These are phyloP conservation scores for Oidiodendron maius DNA, from an alignment of 495 filamentous ascomycete species.

Conservation along the genomic window DNA sequence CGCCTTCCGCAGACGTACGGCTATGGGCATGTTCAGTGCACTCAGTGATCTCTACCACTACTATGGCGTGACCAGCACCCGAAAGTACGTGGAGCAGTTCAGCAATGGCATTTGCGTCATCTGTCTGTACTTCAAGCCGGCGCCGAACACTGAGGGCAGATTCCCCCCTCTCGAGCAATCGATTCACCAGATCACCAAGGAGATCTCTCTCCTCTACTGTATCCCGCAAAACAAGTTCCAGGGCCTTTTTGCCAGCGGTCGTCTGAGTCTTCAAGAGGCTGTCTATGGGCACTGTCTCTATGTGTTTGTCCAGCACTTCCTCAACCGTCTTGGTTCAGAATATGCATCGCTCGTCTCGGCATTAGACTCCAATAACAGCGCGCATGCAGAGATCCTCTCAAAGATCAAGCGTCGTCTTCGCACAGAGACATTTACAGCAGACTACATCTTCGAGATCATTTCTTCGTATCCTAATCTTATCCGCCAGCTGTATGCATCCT, in stretches of 20 bases:
- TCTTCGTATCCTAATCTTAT: conserved; percentile 83
- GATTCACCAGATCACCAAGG: conserved; percentile 98
- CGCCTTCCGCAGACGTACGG: conserved; percentile 88
- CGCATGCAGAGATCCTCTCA: conserved; percentile 83
- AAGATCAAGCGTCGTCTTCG: conserved; percentile 95
- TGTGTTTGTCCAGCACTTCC: conserved; percentile 95
- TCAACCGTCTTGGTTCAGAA: conserved; percentile 88
- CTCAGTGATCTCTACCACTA: conserved; percentile 97
- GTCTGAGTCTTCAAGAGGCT: conserved; percentile 90
- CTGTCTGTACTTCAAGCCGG: conserved; percentile 83
- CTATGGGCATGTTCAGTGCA: conserved; percentile 90
- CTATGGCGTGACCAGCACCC: conserved; percentile 91
- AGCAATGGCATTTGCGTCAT: conserved; percentile 97
- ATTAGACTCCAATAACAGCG: conserved; percentile 71
- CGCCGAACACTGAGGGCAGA: conserved; percentile 33
- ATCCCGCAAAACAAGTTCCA: conserved; percentile 96
- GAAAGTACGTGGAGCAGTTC: conserved; percentile 98
- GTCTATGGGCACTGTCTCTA: conserved; percentile 96
- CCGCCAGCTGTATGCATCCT: conserved; percentile 82
- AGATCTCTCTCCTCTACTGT: conserved; percentile 94
- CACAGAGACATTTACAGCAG: conserved; percentile 94
- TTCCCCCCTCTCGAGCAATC: conserved; percentile 83
- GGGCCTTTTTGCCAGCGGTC: conserved; percentile 77
- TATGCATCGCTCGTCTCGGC: conserved; percentile 82
- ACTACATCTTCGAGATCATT: conserved; percentile 97